These are phyloP conservation scores for Schizosaccharomyces osmophilus DNA, from an alignment of 805 yeast genomes.

Conservation along the genomic window DNA sequence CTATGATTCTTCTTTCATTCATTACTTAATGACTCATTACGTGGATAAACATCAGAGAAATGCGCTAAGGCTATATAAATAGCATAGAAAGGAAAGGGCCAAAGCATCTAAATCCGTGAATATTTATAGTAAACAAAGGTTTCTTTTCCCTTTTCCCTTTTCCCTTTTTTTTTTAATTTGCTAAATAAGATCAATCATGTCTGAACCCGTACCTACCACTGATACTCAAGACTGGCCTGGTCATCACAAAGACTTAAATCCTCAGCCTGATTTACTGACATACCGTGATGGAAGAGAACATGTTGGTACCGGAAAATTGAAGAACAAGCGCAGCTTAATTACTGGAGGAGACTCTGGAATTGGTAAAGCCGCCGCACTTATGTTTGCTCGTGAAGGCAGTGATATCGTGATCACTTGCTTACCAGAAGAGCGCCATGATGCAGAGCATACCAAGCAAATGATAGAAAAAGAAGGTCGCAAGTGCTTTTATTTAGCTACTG, in stretches of 20 bases:
- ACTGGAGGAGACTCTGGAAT: constrained; percentile 2
- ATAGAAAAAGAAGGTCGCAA: constrained; percentile 1
- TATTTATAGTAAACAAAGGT: too few relatives aligned
- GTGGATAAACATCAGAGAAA: too few relatives aligned
- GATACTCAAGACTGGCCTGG: background rate
- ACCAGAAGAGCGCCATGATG: constrained; percentile 3
- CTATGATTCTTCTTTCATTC: too few relatives aligned
- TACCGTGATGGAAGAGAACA: background rate
- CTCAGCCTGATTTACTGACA: background rate
- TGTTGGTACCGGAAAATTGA: background rate
- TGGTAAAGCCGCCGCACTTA: background rate
- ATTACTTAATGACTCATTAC: too few relatives aligned
- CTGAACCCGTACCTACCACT: background rate
- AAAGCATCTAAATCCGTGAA: too few relatives aligned
- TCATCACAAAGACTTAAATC: background rate
- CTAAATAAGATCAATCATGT: too few relatives aligned
- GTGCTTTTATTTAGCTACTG: background rate
- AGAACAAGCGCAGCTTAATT: background rate
- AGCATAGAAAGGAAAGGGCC: too few relatives aligned
- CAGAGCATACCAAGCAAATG: background rate
- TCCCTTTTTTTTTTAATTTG: too few relatives aligned
- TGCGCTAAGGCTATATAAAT: too few relatives aligned
- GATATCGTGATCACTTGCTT: constrained; percentile 1
- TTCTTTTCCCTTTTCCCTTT: too few relatives aligned
- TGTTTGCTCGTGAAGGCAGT: constrained; percentile 1